These are phyloP conservation scores for Chytridium lagenaria DNA, from an alignment of 371 early-diverging fungal species.

Conservation along the genomic window DNA sequence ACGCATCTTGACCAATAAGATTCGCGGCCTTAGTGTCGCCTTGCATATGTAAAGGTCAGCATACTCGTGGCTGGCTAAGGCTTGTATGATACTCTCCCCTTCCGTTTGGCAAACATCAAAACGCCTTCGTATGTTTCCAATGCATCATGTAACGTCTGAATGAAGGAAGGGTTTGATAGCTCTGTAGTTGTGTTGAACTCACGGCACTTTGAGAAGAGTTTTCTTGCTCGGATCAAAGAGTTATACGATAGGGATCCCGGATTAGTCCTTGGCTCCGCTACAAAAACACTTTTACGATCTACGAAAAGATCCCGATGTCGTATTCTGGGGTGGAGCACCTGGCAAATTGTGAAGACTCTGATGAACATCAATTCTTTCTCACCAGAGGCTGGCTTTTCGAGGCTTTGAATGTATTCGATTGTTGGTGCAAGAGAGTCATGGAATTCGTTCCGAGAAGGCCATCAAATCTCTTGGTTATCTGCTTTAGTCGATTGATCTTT, in stretches of 20 bases:
- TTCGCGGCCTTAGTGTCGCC: not conserved
- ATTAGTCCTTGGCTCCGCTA: not conserved
- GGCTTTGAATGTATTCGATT: not conserved
- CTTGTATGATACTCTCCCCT: not conserved
- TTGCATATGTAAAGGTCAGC: conserved; percentile 12
- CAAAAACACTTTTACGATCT: not conserved
- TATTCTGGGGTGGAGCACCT: conserved; percentile 10
- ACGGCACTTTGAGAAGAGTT: not conserved
- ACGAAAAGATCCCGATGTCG: not conserved
- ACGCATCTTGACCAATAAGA: conserved; percentile 12
- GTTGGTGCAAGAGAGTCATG: not conserved
- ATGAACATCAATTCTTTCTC: not conserved
- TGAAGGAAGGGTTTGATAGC: too few relatives aligned
- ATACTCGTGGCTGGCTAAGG: conserved; percentile 5
- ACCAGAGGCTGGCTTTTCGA: not conserved
- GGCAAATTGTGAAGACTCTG: not conserved
- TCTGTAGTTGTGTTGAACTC: not conserved
- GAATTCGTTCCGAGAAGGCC: not conserved
- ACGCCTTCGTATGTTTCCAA: conserved; percentile 17
- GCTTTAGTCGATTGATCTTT: not conserved
- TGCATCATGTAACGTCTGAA: not conserved
- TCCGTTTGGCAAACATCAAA: not conserved
- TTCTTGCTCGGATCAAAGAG: not conserved
- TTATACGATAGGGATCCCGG: not conserved
- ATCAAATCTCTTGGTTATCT: not conserved